Evolutionary conservation across 2,329 filamentous ascomycete species (phyloP).

Genomic region (Clarireedia paspali): DNA sequence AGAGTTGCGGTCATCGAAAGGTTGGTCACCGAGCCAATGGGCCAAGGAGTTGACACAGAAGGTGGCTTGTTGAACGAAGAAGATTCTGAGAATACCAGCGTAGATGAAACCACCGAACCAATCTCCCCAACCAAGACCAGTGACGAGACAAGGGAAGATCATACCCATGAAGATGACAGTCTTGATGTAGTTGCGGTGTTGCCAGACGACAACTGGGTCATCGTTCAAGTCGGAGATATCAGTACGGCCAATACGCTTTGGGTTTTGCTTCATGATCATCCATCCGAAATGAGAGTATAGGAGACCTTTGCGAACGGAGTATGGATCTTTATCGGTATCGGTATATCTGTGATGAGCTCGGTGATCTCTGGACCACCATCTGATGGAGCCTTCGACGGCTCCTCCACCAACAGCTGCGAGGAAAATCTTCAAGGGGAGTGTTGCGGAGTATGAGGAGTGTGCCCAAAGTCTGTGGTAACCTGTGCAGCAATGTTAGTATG

Average conservation of each 20-base stretch:
- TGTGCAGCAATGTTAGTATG: slow-evolving; percentile 22
- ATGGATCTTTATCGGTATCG: slow-evolving; percentile 87
- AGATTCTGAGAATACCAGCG: slow-evolving; percentile 76
- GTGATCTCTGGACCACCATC: slow-evolving; percentile 86
- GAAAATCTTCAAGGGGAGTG: slow-evolving; percentile 69
- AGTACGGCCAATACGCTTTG: slow-evolving; percentile 78
- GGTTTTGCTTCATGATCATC: slow-evolving; percentile 93
- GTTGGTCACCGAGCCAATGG: slow-evolving; percentile 87
- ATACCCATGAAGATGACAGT: slow-evolving; percentile 71
- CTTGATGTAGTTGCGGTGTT: slow-evolving; percentile 82
- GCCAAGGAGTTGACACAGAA: slow-evolving; percentile 90
- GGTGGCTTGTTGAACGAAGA: slow-evolving; percentile 85
- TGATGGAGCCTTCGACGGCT: slow-evolving; percentile 76
- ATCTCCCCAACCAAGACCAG: slow-evolving; percentile 74
- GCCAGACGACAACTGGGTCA: slow-evolving; percentile 77
- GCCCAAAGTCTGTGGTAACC: slow-evolving; percentile 81
- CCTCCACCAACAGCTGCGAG: slow-evolving; percentile 75
- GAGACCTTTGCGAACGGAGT: slow-evolving; percentile 83
- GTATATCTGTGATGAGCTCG: slow-evolving; percentile 86
- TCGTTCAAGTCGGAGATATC: slow-evolving; percentile 86
- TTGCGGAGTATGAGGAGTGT: slow-evolving; percentile 75
- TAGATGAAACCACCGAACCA: slow-evolving; percentile 79
- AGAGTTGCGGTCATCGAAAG: slow-evolving; percentile 88
- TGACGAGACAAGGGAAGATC: slow-evolving; percentile 65
- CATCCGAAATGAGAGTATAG: slow-evolving; percentile 79